phyloP scores from a whole-genome alignment of 2,329 filamentous ascomycete species.

The Emergomyces pasteurianus region DNA sequence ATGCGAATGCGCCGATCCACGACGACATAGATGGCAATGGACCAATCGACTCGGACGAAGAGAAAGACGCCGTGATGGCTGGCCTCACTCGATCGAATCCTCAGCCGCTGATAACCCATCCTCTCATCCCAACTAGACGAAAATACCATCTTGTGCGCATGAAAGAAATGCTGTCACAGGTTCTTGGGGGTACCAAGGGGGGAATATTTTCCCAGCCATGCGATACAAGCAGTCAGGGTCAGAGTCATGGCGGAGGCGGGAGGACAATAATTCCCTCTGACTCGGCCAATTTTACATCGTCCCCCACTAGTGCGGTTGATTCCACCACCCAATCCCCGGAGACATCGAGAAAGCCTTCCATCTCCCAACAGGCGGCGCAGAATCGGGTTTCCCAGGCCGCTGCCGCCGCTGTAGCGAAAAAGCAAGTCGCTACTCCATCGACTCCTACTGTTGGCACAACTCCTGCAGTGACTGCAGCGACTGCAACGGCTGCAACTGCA shows the following conservation, averaged over 20 bases:
- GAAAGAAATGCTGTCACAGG: slow-evolving; percentile 51
- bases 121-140: slow-evolving; percentile 35
- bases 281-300: slow-evolving; percentile 10
- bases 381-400: slow-evolving; percentile 11
- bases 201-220: slow-evolving; percentile 31
- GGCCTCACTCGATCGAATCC: slow-evolving; percentile 59
- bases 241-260: slow-evolving; percentile 12
- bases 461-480: slow-evolving; percentile 11
- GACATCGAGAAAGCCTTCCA: slow-evolving; percentile 6
- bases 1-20: slow-evolving; percentile 81
- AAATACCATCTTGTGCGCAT: slow-evolving; percentile 53
- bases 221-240: slow-evolving; percentile 18
- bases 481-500: slow-evolving; percentile 1
- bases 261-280: slow-evolving; percentile 25
- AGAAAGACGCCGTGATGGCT: slow-evolving; percentile 78
- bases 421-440: slow-evolving; percentile 11
- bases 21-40: slow-evolving; percentile 73
- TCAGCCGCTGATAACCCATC: slow-evolving; percentile 60
- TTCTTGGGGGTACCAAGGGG: slow-evolving; percentile 39
- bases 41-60: slow-evolving; percentile 87
- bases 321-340: slow-evolving; percentile 7
- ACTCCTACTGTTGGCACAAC: background rate
- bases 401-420: slow-evolving; percentile 15
- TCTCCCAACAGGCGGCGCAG: slow-evolving; percentile 8
- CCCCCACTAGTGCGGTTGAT: slow-evolving; percentile 18